These are phyloP conservation scores for Rhodamnia rubescens DNA, from an alignment of 345 rosid genomes.

Conservation along the genomic window DNA sequence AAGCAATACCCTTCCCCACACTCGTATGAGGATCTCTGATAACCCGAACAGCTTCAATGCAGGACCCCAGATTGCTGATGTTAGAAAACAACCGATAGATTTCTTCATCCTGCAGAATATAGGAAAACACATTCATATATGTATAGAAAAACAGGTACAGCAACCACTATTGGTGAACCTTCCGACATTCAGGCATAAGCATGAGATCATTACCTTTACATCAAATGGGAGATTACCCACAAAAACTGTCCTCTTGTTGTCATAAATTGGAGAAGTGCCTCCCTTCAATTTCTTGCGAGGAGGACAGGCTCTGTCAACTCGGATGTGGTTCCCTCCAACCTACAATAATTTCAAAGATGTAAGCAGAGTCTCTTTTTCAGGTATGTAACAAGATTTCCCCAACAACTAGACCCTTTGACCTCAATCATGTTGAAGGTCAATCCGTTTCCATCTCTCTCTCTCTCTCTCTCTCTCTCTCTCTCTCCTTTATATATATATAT, in stretches of 20 bases:
- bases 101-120: constrained; percentile 70
- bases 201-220: constrained; percentile 53
- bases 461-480: not conserved
- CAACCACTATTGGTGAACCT: not conserved
- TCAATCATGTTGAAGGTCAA: not conserved
- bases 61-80: constrained; percentile 42
- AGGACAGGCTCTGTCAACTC: constrained; percentile 95
- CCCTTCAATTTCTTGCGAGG: constrained; percentile 88
- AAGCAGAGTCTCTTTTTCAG: not conserved
- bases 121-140: not conserved
- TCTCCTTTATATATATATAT: too few species aligned
- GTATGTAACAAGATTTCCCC: not conserved
- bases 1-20: constrained; percentile 93
- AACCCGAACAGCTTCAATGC: constrained; percentile 86
- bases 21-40: constrained; percentile 75
- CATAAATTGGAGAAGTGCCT: constrained; percentile 45
- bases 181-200: not conserved
- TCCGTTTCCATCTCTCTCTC: not conserved
- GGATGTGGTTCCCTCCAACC: constrained; percentile 87
- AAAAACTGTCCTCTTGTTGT: constrained; percentile 74
- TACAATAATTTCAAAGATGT: constrained; percentile 3
- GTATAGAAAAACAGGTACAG: not conserved
- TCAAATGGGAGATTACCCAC: constrained; percentile 95
- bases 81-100: constrained; percentile 67
- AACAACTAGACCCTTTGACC: not conserved